These are phyloP conservation scores for Colletotrichum cereale DNA, from an alignment of 2,329 filamentous ascomycete species.

Conservation along the genomic window DNA sequence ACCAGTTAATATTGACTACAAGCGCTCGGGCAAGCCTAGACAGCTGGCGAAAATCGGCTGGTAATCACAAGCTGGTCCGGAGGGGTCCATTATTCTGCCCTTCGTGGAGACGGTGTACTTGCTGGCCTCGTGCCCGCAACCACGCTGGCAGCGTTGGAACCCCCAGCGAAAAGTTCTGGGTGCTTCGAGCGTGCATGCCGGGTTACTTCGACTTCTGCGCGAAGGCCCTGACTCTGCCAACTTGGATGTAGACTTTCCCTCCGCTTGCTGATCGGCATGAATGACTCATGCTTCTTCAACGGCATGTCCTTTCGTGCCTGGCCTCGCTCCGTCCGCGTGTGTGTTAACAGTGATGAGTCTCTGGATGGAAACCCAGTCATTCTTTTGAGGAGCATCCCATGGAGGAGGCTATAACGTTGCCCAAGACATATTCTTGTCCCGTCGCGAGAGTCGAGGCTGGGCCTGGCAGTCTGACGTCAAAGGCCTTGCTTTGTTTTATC, in stretches of 20 bases:
- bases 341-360: too few species aligned
- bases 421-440: neutral
- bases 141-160: neutral
- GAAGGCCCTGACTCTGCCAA: neutral
- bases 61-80: neutral
- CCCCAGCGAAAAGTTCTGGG: neutral
- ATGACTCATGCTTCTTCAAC: neutral
- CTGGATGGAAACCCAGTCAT: neutral
- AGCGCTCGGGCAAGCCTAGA: neutral
- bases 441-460: neutral
- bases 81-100: neutral
- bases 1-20: slow-evolving; percentile 9
- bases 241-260: neutral
- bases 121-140: neutral
- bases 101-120: neutral
- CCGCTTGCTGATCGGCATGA: neutral
- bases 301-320: neutral
- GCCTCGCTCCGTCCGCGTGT: too few species aligned
- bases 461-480: neutral
- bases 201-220: neutral
- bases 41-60: neutral
- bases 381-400: neutral
- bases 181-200: neutral
- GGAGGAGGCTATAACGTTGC: neutral
- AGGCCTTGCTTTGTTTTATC: neutral